Evolutionary conservation across 495 filamentous ascomycete genomes (phyloP), one percentile per base, ranked within the genome.

Genomic region (Lichenothelia convexa): DNA sequence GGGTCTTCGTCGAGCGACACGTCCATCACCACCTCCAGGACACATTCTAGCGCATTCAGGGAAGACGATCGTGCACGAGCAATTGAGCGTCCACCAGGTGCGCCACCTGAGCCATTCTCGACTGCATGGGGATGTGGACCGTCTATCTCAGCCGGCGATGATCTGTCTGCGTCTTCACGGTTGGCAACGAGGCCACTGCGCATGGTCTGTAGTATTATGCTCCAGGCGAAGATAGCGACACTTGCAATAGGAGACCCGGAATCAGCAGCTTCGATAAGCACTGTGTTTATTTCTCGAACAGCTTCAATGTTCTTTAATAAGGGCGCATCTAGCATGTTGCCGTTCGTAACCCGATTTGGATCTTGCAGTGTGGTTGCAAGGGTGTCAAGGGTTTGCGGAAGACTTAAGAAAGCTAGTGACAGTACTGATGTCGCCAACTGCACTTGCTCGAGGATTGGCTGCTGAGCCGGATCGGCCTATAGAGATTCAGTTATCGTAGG

Each of bases 211-310:
- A 65, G 65, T 15, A 92, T 65, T 33, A 84, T 53, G 7, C 73
- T 68, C 84, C 83, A 93, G 6, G 79, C 69, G 36, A 84, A 77
- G 18, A 75, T 62, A 18, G 75, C 70, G 8, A 79, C 79, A 34
- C 65, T 73, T 2, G 75, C 75, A 15, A 65, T 64, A 16, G 39
- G 46, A 7, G 61, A 41, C n/a, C 56, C 56, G 0, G 53, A 45
- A 9, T 57, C 51, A 29, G 66, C 59, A 3, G 72, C 72, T 15
- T 53, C 48, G 19, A 58, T 54, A 3, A 87, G 51, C 15, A 73
- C 65, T 26, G 67, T 64, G 43, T 79, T 79, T 11, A 92, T 65
- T 34, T 73, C 60, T 15, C 62, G 59, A 27, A 87, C n/a, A n/a
- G n/a, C n/a, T n/a, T n/a, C n/a, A n/a, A n/a, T n/a, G n/a, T n/a